These are phyloP conservation scores for Gossypium trilobum DNA, from an alignment of 441 rosid species.

Conservation along the genomic window DNA sequence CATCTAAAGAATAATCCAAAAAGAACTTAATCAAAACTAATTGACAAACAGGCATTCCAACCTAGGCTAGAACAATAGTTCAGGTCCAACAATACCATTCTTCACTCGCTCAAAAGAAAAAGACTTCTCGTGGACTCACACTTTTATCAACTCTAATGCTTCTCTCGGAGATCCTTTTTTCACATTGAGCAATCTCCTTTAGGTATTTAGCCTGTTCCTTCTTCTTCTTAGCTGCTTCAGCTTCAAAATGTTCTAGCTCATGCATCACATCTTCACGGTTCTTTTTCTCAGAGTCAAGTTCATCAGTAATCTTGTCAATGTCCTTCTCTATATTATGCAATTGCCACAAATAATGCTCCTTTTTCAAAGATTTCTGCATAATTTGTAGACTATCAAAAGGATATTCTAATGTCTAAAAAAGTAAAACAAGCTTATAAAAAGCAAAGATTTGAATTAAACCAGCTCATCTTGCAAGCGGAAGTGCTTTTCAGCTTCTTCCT, in stretches of 20 bases:
- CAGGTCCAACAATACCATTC: background rate
- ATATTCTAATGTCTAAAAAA: background rate
- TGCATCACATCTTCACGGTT: conserved; percentile 51
- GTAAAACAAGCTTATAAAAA: conserved; percentile 1
- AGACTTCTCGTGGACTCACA: conserved; percentile 41
- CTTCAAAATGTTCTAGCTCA: conserved; percentile 58
- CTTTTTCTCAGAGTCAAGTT: conserved; percentile 58
- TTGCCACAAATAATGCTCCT: conserved; percentile 80
- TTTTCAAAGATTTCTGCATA: conserved; percentile 78
- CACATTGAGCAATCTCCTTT: conserved; percentile 68
- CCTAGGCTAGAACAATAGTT: background rate
- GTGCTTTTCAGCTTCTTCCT: conserved; percentile 98
- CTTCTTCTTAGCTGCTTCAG: conserved; percentile 58
- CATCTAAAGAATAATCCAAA: background rate
- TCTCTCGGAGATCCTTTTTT: conserved; percentile 78
- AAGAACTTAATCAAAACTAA: background rate
- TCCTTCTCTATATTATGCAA: conserved; percentile 72
- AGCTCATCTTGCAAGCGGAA: conserved; percentile 75
- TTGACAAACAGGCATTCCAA: conserved; percentile 1
- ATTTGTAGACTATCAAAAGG: conserved; percentile 9
- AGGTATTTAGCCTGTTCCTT: conserved; percentile 66
- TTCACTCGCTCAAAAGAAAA: background rate
- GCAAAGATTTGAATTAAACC: conserved; percentile 36
- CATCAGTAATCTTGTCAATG: conserved; percentile 47
- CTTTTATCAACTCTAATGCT: conserved; percentile 54